Evolutionary conservation across 352 stramenopile genomes (phyloP), one percentile per base, ranked within the genome.

Genomic region (Phytophthora lateralis): DNA sequence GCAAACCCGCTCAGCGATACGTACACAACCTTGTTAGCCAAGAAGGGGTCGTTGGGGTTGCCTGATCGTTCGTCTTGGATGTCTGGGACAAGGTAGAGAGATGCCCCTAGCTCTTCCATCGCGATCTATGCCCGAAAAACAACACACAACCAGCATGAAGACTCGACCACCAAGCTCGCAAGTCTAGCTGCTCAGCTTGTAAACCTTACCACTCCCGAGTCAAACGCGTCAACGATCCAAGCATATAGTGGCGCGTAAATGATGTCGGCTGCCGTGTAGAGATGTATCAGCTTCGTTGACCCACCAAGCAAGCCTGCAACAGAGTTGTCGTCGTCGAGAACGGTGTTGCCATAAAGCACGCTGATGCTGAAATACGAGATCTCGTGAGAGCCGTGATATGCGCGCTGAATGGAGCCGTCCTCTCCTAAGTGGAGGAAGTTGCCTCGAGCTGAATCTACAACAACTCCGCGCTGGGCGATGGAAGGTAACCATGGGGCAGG

Each of bases 191-290:
- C 27, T 32, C 27, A 32, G 8, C 27, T 4, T 34, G 11, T 17
- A 34, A 34, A 3, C 38, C 44, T 54, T 63, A 81, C 73, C 51
- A 68, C 49, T 20, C 76, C 73, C 14, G 63, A 69, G 46, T 83
- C 76, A 18, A 83, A 86, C 14, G 72, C 67, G 38, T 83, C 73
- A 6, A 86, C 68, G 34, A 83, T 65, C 76, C 76, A 86, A 8
- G 76, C 76, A 38, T 82, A 86, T 2, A 82, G 59, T 37, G 73
- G 73, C 1, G 73, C 70, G 41, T 75, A 86, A 47, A 83, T 81
- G 24, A 86, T 71, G 24, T 86, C 76, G 20, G 68, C 70, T 3
- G 73, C 69, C 20, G 76, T 86, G 55, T 81, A 63, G 18, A 86
- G 56, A 60, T 74, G 77, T 21, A 78, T 71, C 35, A 81, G 58